A percentile compares a stretch with the other conserved stretches of the same genome.
Conservation (phyloP, 2,329 filamentous ascomycete species). For the Fusarium begoniae region DNA sequence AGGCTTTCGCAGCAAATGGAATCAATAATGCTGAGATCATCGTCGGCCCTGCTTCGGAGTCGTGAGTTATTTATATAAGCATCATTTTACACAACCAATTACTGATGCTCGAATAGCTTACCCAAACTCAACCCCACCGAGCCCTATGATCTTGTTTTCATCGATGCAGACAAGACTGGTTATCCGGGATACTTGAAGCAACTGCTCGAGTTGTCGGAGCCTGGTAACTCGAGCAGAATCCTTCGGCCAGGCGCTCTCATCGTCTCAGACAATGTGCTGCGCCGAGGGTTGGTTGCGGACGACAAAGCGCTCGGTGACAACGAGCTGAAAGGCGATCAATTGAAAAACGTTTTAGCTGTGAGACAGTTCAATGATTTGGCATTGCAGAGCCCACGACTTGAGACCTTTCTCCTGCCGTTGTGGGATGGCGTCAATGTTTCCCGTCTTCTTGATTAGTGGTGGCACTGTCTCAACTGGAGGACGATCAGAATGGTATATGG, state of each 20-base stretch:
- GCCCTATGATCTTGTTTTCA: conserved; percentile 64
- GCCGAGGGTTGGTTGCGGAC: conserved; percentile 57
- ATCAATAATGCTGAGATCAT: conserved; percentile 58
- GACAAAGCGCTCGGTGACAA: conserved; percentile 34
- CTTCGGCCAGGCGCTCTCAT: conserved; percentile 61
- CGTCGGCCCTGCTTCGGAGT: conserved; percentile 57
- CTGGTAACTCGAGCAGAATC: conserved; percentile 51
- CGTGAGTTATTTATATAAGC: conserved; percentile 47
- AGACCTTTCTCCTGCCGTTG: conserved; percentile 53
- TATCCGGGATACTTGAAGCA: conserved; percentile 59
- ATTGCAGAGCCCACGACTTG: conserved; percentile 49
- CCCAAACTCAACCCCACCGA: conserved; percentile 42
- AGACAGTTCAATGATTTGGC: conserved; percentile 49
- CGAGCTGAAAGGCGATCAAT: conserved; percentile 29
- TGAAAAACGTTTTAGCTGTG: conserved; percentile 42
- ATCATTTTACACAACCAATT: neutral
- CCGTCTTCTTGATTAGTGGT: conserved; percentile 49
- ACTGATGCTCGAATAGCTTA: conserved; percentile 31
- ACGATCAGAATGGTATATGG: neutral
- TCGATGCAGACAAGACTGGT: conserved; percentile 63
- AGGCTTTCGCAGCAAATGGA: conserved; percentile 51
- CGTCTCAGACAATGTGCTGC: conserved; percentile 64
- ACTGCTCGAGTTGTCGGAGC: conserved; percentile 55
- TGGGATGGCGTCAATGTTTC: conserved; percentile 55
- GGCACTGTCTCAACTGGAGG: neutral